Conservation (phyloP, 768 basidiomycete species). For the Termitomyces sp. region DNA sequence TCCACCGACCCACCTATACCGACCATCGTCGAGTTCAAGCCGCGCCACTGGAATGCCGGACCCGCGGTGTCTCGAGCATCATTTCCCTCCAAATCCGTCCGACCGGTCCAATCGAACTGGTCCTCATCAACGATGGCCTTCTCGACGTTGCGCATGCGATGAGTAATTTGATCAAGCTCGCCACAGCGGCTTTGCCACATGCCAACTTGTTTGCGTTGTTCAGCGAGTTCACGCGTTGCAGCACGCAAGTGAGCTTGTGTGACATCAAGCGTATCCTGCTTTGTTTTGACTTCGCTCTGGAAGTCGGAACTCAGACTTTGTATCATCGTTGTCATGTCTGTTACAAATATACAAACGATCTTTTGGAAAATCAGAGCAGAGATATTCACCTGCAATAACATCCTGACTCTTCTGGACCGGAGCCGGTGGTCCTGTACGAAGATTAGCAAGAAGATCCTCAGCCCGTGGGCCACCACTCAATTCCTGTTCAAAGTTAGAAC, state of each 20-base stretch:
- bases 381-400: conserved; percentile 64
- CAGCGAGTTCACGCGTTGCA: conserved; percentile 86
- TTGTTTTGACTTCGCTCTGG: conserved; percentile 76
- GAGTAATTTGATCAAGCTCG: conserved; percentile 78
- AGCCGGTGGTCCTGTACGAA: conserved; percentile 69
- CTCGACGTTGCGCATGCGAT: conserved; percentile 82
- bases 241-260: conserved; percentile 85
- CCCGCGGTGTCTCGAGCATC: conserved; percentile 42
- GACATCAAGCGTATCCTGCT: conserved; percentile 84
- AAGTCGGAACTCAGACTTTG: conserved; percentile 78
- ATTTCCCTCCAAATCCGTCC: conserved; percentile 43
- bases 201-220: conserved; percentile 84
- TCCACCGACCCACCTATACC: conserved; percentile 65
- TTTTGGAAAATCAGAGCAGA: background rate
- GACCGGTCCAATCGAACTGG: conserved; percentile 86
- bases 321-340: conserved; percentile 87
- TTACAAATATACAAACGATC: background rate
- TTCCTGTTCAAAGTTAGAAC: conserved; percentile 43
- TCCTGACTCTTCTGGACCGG: conserved; percentile 89
- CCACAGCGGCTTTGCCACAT: conserved; percentile 68
- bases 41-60: conserved; percentile 71
- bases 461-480: conserved; percentile 65
- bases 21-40: conserved; percentile 61
- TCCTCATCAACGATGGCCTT: conserved; percentile 78
- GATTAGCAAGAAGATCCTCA: conserved; percentile 75